Evolutionary conservation across 1,284 basidiomycete species (phyloP), one percentile per base, ranked within the genome.

Genomic region (Trichosporon inkin): DNA sequence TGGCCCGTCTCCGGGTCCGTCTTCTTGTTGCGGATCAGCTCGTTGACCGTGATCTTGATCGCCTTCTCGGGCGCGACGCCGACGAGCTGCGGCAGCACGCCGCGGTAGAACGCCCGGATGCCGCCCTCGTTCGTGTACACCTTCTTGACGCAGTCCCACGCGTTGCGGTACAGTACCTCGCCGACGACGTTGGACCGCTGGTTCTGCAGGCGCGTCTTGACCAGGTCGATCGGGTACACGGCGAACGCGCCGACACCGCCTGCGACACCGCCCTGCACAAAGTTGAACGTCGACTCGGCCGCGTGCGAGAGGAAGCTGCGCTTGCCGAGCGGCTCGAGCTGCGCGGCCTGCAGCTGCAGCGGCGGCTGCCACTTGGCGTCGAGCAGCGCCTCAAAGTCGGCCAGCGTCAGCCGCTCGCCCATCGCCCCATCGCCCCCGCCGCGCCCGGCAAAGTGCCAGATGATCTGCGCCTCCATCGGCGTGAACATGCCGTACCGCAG

Each of bases 51-150:
- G 61, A 94, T 67, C 63, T 79, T 79, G 66, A 79, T 75, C 8
- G 80, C 78, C 69, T 99, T 99, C 79, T 99, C 95, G 13, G 95
- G 95, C 13, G 95, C 96, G 41, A 99, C 95, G 71, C 95, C 95
- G 67, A 99, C 84, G 58, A 99, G 84, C 74, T 99, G 95, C 39
- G 95, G 95, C 7, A 92, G 88, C 55, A 99, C 85, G 59, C 95
- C 95, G 40, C 94, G 88, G 80, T 99, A 99, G 80, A 99, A 99
- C 8, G 94, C 96, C n/a, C 70, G 67, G 8, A 91, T 62, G 68
- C 95, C 85, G 20, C 92, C 94, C 80, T 99, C 95, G 76, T 97
- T 97, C 60, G 86, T 84, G 77, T 97, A 87, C 38, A 99, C 95
- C 76, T 96, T 98, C 69, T 85, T 84, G 39, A 94, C 88, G 76